Conservation (phyloP, 345 rosid genomes). For the Clausena lansium region DNA sequence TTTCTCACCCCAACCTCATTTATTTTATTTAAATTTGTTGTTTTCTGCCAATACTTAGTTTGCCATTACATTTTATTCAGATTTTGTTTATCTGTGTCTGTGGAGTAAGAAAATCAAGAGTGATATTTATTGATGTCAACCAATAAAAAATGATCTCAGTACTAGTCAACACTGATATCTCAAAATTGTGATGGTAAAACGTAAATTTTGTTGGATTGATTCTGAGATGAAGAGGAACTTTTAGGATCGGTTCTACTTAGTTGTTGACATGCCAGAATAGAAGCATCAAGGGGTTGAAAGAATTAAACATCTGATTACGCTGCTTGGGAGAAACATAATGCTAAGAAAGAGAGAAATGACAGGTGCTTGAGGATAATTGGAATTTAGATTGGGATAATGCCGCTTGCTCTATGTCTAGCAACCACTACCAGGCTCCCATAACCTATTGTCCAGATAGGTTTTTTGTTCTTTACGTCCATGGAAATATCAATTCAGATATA, state of each 20-base stretch:
- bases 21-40: neutral
- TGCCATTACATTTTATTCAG: neutral
- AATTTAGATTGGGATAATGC: neutral
- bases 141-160: neutral
- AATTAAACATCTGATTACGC: neutral
- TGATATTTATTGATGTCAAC: neutral
- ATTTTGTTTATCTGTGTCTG: neutral
- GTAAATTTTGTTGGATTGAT: neutral
- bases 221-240: neutral
- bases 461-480: neutral
- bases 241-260: neutral
- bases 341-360: neutral
- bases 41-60: neutral
- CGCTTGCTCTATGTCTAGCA: neutral
- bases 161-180: neutral
- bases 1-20: neutral
- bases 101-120: neutral
- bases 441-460: neutral
- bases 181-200: neutral
- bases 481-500: neutral
- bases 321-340: neutral
- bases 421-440: neutral
- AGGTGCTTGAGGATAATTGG: neutral
- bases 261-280: neutral
- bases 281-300: neutral